Conservation (phyloP, 169 alveolate species). For the Plasmodium malariae region DNA sequence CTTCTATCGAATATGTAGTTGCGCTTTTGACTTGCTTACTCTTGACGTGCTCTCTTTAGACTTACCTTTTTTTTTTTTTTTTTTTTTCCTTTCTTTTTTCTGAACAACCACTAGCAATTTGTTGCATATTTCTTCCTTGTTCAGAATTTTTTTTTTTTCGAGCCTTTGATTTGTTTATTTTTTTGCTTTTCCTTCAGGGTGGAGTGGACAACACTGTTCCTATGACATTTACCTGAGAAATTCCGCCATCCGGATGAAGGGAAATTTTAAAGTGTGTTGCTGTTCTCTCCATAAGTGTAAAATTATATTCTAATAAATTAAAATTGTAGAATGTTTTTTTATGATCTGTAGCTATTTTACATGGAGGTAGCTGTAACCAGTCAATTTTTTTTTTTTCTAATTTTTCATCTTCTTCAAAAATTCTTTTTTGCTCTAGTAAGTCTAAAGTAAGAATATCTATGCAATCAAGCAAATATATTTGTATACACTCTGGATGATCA, state of each 20-base stretch:
- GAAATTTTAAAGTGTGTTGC: slow-evolving; percentile 71
- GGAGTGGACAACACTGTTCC: slow-evolving; percentile 56
- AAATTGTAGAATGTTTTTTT: slow-evolving; percentile 64
- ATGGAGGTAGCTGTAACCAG: slow-evolving; percentile 66
- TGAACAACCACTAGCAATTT: too few species aligned
- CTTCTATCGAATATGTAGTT: too few species aligned
- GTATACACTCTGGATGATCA: slow-evolving; percentile 67
- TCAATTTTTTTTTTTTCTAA: slow-evolving; percentile 44
- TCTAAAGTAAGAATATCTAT: slow-evolving; percentile 67
- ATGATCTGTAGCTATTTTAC: slow-evolving; percentile 26
- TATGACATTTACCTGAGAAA: slow-evolving; percentile 56
- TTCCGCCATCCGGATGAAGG: slow-evolving; percentile 70
- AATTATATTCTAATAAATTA: slow-evolving; percentile 51
- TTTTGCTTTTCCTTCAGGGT: neutral
- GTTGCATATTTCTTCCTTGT: too few species aligned
- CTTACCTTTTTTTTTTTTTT: too few species aligned
- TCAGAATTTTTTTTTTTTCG: too few species aligned
- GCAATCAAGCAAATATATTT: slow-evolving; percentile 56
- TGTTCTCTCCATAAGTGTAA: slow-evolving; percentile 50
- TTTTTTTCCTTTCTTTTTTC: neutral
- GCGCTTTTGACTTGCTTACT: too few species aligned
- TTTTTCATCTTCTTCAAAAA: slow-evolving; percentile 75
- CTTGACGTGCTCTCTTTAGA: too few species aligned
- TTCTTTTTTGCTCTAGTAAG: slow-evolving; percentile 56
- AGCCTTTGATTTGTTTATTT: too few species aligned